Conservation (phyloP, 371 early-diverging fungal species). For the Actinomucor elegans region DNA sequence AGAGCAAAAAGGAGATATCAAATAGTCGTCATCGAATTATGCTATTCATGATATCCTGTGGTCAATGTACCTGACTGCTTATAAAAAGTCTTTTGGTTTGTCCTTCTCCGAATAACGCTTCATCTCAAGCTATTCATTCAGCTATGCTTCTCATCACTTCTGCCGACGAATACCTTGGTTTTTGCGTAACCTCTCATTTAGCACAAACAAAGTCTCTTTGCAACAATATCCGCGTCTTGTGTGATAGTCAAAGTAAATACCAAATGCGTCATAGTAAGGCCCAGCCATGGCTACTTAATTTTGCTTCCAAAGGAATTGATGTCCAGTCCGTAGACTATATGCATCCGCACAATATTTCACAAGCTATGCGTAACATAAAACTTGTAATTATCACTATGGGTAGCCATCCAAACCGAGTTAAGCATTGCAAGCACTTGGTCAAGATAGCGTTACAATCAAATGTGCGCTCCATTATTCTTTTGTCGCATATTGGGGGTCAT, state of each 20-base stretch:
- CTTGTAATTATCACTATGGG: constrained; percentile 30
- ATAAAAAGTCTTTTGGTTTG: too few species aligned
- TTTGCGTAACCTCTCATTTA: constrained; percentile 38
- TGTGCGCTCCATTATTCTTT: constrained; percentile 31
- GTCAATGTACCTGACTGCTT: too few species aligned
- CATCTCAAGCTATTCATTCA: too few species aligned
- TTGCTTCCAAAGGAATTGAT: constrained; percentile 34
- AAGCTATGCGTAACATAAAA: constrained; percentile 35
- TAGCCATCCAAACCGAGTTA: constrained; percentile 26
- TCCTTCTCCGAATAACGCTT: too few species aligned
- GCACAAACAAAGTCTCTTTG: constrained; percentile 21
- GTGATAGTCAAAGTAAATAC: constrained; percentile 16
- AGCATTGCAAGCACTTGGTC: constrained; percentile 18
- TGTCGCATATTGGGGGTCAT: constrained; percentile 40
- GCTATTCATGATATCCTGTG: too few species aligned
- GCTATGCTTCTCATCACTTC: constrained; percentile 44
- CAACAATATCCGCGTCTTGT: constrained; percentile 25
- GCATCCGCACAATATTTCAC: constrained; percentile 30
- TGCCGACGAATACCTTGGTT: constrained; percentile 43
- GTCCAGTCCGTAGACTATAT: constrained; percentile 23
- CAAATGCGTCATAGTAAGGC: too few species aligned
- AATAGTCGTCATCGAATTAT: too few species aligned
- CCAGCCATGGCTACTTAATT: constrained; percentile 3
- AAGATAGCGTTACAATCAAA: constrained; percentile 30
- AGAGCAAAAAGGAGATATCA: too few species aligned